A percentile compares a stretch with the other conserved stretches of the same genome.
phyloP scores from a whole-genome alignment of 345 rosid species.

The Brassica nigra region DNA sequence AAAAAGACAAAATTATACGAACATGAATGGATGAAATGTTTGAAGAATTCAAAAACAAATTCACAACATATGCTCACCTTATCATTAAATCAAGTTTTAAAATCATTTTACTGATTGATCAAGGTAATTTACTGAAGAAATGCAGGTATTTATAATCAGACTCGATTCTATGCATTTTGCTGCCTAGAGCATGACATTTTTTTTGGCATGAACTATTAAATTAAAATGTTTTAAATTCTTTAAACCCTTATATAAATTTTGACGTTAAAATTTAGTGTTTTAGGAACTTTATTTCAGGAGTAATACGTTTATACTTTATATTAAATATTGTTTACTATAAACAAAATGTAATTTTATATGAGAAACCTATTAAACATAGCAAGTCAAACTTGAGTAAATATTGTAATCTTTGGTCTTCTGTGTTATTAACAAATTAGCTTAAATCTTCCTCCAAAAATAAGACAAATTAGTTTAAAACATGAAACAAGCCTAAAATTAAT shows the following conservation, averaged over 20 bases:
- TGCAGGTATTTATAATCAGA: background rate
- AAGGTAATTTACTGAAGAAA: background rate
- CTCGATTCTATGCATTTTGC: background rate
- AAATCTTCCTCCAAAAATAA: too few relatives aligned
- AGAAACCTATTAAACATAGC: background rate
- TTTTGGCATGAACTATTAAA: background rate
- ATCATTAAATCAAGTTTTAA: background rate
- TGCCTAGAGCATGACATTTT: background rate
- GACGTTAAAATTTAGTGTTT: background rate
- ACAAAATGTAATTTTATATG: background rate
- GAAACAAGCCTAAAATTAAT: background rate
- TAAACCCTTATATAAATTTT: background rate
- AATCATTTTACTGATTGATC: background rate
- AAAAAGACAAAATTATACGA: background rate
- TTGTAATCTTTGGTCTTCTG: background rate
- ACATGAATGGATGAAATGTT: constrained; percentile 3
- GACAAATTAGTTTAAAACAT: background rate
- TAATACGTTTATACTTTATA: background rate
- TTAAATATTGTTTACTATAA: background rate
- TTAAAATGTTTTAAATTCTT: background rate
- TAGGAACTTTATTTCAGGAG: background rate
- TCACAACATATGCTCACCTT: background rate
- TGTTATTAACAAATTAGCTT: background rate
- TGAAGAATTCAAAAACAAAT: background rate
- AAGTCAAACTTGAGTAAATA: background rate